Evolutionary conservation across 257 asterid species (phyloP).

Genomic region (Penstemon eatonii): DNA sequence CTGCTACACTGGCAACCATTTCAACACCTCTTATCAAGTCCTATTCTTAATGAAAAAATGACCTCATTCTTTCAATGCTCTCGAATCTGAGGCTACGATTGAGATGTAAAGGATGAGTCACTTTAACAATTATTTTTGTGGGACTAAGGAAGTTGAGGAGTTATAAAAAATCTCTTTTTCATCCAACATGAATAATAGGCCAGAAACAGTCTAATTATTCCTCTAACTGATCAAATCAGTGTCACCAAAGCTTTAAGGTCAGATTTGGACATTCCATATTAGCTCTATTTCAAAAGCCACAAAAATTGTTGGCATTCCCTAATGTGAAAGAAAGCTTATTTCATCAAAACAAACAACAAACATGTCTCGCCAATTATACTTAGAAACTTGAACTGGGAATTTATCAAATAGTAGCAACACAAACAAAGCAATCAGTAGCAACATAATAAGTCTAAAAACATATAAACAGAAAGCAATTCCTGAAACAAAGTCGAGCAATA

Average conservation of each 20-base stretch:
- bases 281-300: conserved; percentile 15
- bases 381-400: conserved; percentile 29
- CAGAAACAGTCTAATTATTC: conserved; percentile 29
- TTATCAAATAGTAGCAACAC: conserved; percentile 29
- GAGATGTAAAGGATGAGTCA: conserved; percentile 40
- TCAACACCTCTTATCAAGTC: conserved; percentile 20
- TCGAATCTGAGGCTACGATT: conserved; percentile 43
- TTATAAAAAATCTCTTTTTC: conserved; percentile 29
- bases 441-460: conserved; percentile 29
- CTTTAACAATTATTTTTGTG: conserved; percentile 42
- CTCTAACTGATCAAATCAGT: conserved; percentile 30
- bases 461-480: conserved; percentile 32
- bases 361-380: conserved; percentile 21
- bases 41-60: conserved; percentile 36
- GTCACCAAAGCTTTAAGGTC: conserved; percentile 22
- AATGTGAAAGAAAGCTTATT: background rate
- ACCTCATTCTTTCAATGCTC: conserved; percentile 34
- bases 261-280: conserved; percentile 26
- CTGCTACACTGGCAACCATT: conserved; percentile 12
- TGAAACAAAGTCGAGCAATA: conserved; percentile 40
- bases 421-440: conserved; percentile 25
- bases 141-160: conserved; percentile 35
- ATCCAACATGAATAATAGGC: conserved; percentile 38
- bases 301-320: background rate
- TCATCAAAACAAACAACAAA: conserved; percentile 4